Evolutionary conservation across 2,329 filamentous ascomycete genomes (phyloP).

Genomic region (Monosporascus sp.): DNA sequence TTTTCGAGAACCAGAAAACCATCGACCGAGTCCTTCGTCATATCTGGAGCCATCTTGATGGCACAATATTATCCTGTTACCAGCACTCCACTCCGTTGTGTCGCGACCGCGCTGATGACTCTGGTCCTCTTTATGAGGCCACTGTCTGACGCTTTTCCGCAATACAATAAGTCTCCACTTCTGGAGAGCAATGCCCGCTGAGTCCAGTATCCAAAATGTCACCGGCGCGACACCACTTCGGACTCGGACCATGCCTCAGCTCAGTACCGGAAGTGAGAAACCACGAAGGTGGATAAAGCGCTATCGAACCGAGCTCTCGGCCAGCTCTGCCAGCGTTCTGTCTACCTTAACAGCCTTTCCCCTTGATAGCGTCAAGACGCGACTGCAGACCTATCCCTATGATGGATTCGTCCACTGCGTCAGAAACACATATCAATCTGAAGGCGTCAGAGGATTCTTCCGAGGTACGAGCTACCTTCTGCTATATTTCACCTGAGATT

Average conservation of each 20-base stretch:
- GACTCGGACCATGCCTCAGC: slow-evolving; percentile 39
- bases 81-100: slow-evolving; percentile 38
- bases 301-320: slow-evolving; percentile 76
- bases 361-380: slow-evolving; percentile 83
- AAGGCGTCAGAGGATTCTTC: slow-evolving; percentile 73
- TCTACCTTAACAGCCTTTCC: slow-evolving; percentile 79
- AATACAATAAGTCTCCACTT: slow-evolving; percentile 28
- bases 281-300: slow-evolving; percentile 57
- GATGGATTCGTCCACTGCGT: slow-evolving; percentile 70
- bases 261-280: slow-evolving; percentile 25
- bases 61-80: slow-evolving; percentile 41
- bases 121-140: slow-evolving; percentile 44
- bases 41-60: slow-evolving; percentile 39
- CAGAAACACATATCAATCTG: slow-evolving; percentile 66
- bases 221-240: slow-evolving; percentile 34
- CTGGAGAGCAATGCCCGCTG: slow-evolving; percentile 31
- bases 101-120: slow-evolving; percentile 58
- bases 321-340: slow-evolving; percentile 69
- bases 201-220: slow-evolving; percentile 34
- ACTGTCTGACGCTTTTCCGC: slow-evolving; percentile 39
- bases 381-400: slow-evolving; percentile 83
- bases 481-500: neutral
- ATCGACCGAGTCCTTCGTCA: slow-evolving; percentile 18
- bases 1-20: neutral
- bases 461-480: slow-evolving; percentile 49